phyloP scores from a whole-genome alignment of 2,329 filamentous ascomycete genomes.

The Colletotrichum incanum region DNA sequence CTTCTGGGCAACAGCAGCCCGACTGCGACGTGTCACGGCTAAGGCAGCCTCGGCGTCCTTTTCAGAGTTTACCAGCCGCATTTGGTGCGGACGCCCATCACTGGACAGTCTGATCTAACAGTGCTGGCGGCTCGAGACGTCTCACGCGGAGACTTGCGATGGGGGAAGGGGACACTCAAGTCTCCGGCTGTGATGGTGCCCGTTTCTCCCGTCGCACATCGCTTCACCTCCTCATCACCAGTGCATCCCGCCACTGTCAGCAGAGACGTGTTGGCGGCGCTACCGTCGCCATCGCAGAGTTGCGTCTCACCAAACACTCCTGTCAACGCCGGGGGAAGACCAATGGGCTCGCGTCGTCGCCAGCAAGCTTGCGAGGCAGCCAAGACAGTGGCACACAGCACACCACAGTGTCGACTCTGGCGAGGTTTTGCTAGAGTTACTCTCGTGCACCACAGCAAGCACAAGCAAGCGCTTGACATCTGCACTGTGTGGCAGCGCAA shows the following conservation, averaged over 20 bases:
- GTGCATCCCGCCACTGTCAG: not conserved
- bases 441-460: not conserved
- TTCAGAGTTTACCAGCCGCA: slow-evolving; percentile 6
- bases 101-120: slow-evolving; percentile 31
- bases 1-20: not conserved
- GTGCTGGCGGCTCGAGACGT: slow-evolving; percentile 31
- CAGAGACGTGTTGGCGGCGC: slow-evolving; percentile 10
- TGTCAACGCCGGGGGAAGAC: not conserved
- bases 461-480: not conserved
- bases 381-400: not conserved
- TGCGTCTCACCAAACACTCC: not conserved
- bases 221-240: not conserved
- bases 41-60: not conserved
- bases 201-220: not conserved
- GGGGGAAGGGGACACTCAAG: slow-evolving; percentile 9
- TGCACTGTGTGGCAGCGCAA: not conserved
- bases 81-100: slow-evolving; percentile 24
- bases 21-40: slow-evolving; percentile 31
- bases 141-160: slow-evolving; percentile 22
- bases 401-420: not conserved
- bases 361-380: not conserved
- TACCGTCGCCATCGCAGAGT: slow-evolving; percentile 8
- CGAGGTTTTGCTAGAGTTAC: not conserved
- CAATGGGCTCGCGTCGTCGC: not conserved
- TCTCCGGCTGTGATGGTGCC: slow-evolving; percentile 5